Conservation (phyloP, 495 filamentous ascomycete species). For the Mytilinidion resinicola region DNA sequence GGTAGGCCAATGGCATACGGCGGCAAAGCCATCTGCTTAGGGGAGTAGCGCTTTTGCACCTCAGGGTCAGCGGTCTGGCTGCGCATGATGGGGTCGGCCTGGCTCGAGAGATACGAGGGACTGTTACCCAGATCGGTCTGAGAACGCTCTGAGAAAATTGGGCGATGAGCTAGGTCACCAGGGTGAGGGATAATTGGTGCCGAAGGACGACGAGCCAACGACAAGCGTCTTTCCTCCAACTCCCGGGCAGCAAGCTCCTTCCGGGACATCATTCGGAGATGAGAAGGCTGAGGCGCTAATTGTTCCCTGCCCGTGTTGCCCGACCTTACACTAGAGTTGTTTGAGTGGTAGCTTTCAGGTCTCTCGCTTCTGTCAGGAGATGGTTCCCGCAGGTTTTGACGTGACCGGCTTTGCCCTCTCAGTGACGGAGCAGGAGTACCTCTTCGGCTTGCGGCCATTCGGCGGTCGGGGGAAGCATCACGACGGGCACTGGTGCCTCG, state of each 20-base stretch:
- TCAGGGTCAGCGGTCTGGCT: constrained; percentile 29
- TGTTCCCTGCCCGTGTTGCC: constrained; percentile 1
- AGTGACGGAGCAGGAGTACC: neutral
- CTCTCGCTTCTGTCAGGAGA: constrained; percentile 23
- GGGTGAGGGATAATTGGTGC: constrained; percentile 76
- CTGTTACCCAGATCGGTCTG: constrained; percentile 31
- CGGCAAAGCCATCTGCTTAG: constrained; percentile 22
- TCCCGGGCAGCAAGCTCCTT: constrained; percentile 78
- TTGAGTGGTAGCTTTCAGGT: constrained; percentile 15
- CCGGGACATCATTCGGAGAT: constrained; percentile 25
- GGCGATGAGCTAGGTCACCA: constrained; percentile 45
- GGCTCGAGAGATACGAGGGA: constrained; percentile 23
- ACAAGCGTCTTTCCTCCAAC: constrained; percentile 78
- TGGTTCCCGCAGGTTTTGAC: constrained; percentile 11
- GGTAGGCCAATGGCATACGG: constrained; percentile 58
- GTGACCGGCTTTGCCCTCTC: constrained; percentile 18
- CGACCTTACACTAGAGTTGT: constrained; percentile 16
- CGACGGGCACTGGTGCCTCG: constrained; percentile 42
- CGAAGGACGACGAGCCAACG: constrained; percentile 68
- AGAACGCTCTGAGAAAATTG: constrained; percentile 16
- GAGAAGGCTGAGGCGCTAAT: neutral
- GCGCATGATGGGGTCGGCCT: constrained; percentile 22
- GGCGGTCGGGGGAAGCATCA: constrained; percentile 40
- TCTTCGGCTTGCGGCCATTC: constrained; percentile 22
- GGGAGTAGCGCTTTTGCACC: constrained; percentile 22